Evolutionary conservation across 768 basidiomycete species (phyloP), one percentile per base, ranked within the genome.

Genomic region (Podaxis sp.): DNA sequence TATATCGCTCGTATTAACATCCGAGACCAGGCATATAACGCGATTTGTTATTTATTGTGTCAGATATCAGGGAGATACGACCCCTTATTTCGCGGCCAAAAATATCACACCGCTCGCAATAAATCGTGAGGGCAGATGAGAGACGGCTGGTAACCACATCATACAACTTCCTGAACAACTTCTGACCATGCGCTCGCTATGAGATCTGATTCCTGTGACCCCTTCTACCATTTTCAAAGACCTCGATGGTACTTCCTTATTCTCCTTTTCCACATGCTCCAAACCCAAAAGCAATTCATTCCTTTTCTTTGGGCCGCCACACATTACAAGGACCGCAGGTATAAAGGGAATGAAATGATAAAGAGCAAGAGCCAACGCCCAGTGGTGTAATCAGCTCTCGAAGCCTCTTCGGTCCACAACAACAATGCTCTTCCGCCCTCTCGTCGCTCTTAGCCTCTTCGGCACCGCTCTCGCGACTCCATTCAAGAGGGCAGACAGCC

Each of bases 381-480:
- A 28, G 28, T n/a, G n/a, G 52, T 62, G 53, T 48, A 19, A 24
- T 46, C 30, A 15, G 11, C 51, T 30, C 52, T 28, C 52, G 7
- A 39, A 38, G 15, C 24, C 57, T 51, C 33, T 33, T 33, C 8
- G 8, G 33, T 19, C 44, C 24, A 46, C 36, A 6, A 24, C 46
- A 12, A 49, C 40, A 39, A 77, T 76, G 76, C 68, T 74, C 64
- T 69, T 72, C 63, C 56, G 66, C 17, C 66, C 71, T 46, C 66
- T 74, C 38, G 59, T 75, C 48, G 52, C 70, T 60, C 70, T 77
- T 64, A 64, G 61, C 62, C 66, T 78, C 66, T 36, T 61, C 64
- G 39, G 71, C 70, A 24, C 64, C 22, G 70, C 70, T 33, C 60
- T 77, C 42, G 78, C 76, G 5, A 70, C 69, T 11, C 76, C 77